Evolutionary conservation across 2,329 filamentous ascomycete species (phyloP), one percentile per base, ranked within the genome.

Genomic region (Niveomyces coronatus): DNA sequence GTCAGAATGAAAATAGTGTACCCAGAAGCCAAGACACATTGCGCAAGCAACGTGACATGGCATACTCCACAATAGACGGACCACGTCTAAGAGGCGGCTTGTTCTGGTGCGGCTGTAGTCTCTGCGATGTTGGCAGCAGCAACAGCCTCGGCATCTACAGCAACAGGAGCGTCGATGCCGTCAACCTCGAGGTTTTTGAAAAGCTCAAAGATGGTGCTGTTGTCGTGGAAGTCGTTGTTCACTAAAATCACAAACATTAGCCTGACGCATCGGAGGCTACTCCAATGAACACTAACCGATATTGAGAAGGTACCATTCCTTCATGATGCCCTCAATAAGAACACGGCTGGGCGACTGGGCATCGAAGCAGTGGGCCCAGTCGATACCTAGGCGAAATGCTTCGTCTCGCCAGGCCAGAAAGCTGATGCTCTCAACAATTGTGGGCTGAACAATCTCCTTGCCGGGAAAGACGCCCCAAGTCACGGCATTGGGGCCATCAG

Each of bases 331-430:
- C 49, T 88, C 76, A 47, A 98, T 83, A 44, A 96, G 63, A 44
- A 79, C 72, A 38, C 89, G 76, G 54, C 85, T 93, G 22, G 84
- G 78, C 45, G 79, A 87, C 42, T 69, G 68, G 44, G 80, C 70
- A 26, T 87, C 76, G 55, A 94, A 86, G 57, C 91, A 98, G 53
- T 85, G 85, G 16, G 85, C 85, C 91, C 91, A 98, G 55, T 98
- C 88, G 41, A 82, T 74, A 39, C 91, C 91, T 9, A 98, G 73
- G 44, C 85, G 78, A 68, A 87, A 98, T 13, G 94, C 93, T 62
- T 98, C 91, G 50, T 98, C 91, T 63, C 94, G 94, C 91, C 91
- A 98, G 3, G 91, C 91, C 38, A 98, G 68, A 73, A 98, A 98
- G 58, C 85, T 94, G 57, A 98, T 82, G 14, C 85, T 93, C 65